Conservation (phyloP, 306 rosid genomes). For the Vigna mungo region DNA sequence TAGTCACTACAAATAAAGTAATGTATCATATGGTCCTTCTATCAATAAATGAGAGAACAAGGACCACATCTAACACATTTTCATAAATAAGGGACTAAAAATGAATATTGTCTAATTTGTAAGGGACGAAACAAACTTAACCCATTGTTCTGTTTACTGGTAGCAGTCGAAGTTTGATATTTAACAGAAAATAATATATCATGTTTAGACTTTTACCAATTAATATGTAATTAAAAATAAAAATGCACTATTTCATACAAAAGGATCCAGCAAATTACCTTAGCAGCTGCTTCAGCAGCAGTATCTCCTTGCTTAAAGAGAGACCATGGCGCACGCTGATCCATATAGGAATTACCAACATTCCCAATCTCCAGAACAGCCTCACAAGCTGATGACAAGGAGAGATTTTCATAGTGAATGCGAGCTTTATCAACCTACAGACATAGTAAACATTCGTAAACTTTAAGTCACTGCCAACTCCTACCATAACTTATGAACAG, state of each 20-base stretch:
- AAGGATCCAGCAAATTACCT: slow-evolving; percentile 57
- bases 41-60: no score
- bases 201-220: slow-evolving; percentile 13
- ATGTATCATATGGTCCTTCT: no score
- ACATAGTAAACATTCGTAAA: slow-evolving; percentile 28
- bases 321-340: slow-evolving; percentile 93
- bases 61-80: no score
- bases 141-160: not conserved
- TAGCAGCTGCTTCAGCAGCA: slow-evolving; percentile 84
- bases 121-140: no score
- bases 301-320: slow-evolving; percentile 87
- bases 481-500: slow-evolving; percentile 24
- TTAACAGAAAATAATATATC: not conserved
- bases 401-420: slow-evolving; percentile 70
- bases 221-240: not conserved
- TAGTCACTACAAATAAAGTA: no score
- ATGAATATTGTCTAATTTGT: no score
- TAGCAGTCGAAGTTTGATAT: slow-evolving; percentile 13
- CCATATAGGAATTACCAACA: slow-evolving; percentile 87
- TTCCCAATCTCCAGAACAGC: slow-evolving; percentile 85
- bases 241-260: slow-evolving; percentile 23
- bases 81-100: no score
- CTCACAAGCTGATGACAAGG: slow-evolving; percentile 92
- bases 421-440: slow-evolving; percentile 76
- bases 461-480: slow-evolving; percentile 10